Conservation (phyloP, 257 asterid genomes). For the Primulina eburnea region DNA sequence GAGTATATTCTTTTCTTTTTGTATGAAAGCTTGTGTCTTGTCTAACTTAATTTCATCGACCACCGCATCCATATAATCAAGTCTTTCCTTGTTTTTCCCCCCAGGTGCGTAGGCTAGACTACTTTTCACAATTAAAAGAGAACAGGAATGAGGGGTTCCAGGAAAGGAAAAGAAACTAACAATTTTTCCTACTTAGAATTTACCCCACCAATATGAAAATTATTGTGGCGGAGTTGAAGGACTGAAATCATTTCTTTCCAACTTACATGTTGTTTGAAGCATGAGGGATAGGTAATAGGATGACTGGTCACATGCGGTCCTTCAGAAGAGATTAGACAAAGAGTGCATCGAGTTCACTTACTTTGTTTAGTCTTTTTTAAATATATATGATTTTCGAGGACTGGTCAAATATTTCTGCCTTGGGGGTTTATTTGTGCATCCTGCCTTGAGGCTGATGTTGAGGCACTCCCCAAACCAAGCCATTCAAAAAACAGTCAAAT, state of each 20-base stretch:
- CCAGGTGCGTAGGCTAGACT: too few relatives aligned
- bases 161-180: neutral
- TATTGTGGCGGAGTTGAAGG: neutral
- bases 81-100: neutral
- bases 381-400: too few relatives aligned
- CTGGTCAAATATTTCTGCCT: too few relatives aligned
- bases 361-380: too few relatives aligned
- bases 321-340: too few relatives aligned
- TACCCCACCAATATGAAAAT: neutral
- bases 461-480: too few relatives aligned
- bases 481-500: too few relatives aligned
- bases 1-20: conserved; percentile 37
- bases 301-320: neutral
- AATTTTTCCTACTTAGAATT: neutral
- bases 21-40: conserved; percentile 1
- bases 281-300: neutral
- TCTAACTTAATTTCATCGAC: neutral
- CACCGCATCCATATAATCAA: neutral
- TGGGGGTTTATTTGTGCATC: too few relatives aligned
- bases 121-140: neutral
- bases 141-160: too few relatives aligned
- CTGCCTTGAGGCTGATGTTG: too few relatives aligned
- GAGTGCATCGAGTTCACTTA: neutral
- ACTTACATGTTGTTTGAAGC: neutral
- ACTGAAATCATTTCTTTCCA: neutral